Evolutionary conservation across 139 green algal species (phyloP), one percentile per base, ranked within the genome.

Genomic region (Penium margaritaceum): DNA sequence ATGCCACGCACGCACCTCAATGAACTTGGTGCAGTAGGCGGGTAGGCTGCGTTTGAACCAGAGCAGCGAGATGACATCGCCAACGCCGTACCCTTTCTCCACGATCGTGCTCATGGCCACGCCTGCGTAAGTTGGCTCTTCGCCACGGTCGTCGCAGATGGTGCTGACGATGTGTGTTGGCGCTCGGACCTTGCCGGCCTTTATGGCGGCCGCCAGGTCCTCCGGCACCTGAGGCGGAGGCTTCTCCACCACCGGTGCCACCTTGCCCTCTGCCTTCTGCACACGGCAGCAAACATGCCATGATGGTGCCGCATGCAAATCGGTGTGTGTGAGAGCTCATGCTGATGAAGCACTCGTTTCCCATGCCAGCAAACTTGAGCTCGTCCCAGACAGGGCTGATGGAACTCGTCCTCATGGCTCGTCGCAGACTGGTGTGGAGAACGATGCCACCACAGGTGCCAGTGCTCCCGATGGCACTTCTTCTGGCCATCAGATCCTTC

Each of bases 111-210:
- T 78, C 66, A 90, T 85, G 29, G 70, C 72, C 47, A 86, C 79
- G 15, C 81, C 76, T 2, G 74, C 78, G 64, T 89, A 91, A 7
- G 86, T 91, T 3, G 88, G 90, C 84, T 96, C 91, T 61, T 96
- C 91, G n/a, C n/a, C 91, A 24, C 91, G 78, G 84, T 97, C 91
- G 70, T 97, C 91, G 69, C 87, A 96, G 61, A 97, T 97, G 72
- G 87, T 91, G 35, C 79, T 90, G 46, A 97, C 87, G 33, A 97
- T 86, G 78, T 96, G 87, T 0, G 91, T 97, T 36, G 91, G 91
- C 33, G 86, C 86, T 21, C 91, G 88, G 63, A 96, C 90, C 83
- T 91, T 89, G 58, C 91, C 91, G 0, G 84, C 78, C 71, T 91
- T 92, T 54, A 91, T 87, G 24, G 91, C 91, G 0, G 76, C 72